Evolutionary conservation across 169 alveolate genomes (phyloP).

Genomic region (Plasmodium vivax): DNA sequence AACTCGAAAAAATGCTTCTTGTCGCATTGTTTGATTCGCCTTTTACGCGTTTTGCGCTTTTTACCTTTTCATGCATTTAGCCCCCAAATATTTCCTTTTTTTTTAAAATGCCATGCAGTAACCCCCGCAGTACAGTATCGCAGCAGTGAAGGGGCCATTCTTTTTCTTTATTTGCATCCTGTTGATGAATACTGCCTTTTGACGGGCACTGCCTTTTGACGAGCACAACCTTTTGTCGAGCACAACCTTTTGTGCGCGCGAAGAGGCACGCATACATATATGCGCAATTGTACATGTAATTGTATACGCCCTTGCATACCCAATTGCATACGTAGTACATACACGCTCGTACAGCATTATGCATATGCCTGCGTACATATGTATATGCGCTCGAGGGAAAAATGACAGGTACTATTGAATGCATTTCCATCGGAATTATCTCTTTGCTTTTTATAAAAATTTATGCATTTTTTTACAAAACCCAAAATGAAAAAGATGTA

Average conservation of each 20-base stretch:
- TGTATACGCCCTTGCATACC: not conserved
- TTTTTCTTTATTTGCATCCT: not conserved
- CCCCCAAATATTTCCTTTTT: not conserved
- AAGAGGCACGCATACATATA: not conserved
- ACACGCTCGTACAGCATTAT: not conserved
- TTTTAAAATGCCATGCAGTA: not conserved
- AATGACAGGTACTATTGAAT: constrained; percentile 50
- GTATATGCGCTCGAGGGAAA: not conserved
- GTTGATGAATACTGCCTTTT: too few relatives aligned
- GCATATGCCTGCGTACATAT: not conserved
- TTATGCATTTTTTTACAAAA: constrained; percentile 19
- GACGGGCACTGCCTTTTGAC: not conserved
- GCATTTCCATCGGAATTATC: constrained; percentile 26
- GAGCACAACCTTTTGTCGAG: not conserved
- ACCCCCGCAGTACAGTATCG: not conserved
- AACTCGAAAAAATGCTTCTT: not conserved
- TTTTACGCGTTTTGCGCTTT: not conserved
- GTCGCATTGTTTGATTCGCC: not conserved
- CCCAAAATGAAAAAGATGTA: constrained; percentile 9
- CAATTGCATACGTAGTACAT: not conserved
- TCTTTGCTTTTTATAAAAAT: constrained; percentile 56
- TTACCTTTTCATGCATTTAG: not conserved
- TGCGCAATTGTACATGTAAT: not conserved
- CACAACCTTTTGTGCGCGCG: not conserved
- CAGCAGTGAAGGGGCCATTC: not conserved